Evolutionary conservation across 345 rosid genomes (phyloP).

Genomic region (Euphorbia peplus): DNA sequence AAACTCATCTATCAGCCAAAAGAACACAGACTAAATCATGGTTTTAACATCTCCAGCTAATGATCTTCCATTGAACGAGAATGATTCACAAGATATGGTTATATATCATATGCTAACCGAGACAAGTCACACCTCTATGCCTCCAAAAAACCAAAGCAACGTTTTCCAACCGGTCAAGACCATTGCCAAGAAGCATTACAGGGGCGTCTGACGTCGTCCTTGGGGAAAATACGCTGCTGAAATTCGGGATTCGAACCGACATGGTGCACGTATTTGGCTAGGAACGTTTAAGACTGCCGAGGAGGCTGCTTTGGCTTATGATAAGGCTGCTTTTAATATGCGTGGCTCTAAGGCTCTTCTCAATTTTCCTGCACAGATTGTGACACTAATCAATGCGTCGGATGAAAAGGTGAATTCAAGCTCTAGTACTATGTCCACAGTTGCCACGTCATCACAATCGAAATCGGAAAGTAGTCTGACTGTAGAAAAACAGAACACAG

Average conservation of each 20-base stretch:
- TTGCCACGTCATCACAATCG: constrained; percentile 13
- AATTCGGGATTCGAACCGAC: constrained; percentile 50
- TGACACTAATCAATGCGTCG: not conserved
- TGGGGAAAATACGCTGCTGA: constrained; percentile 76
- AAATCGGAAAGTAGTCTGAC: constrained; percentile 27
- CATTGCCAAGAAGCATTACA: constrained; percentile 47
- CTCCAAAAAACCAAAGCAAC: constrained; percentile 4
- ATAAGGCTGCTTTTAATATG: constrained; percentile 56
- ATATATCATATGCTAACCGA: constrained; percentile 53
- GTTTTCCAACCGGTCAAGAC: constrained; percentile 29
- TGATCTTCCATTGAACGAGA: constrained; percentile 57
- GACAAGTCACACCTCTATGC: constrained; percentile 6
- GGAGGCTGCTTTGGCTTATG: constrained; percentile 65
- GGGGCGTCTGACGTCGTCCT: constrained; percentile 62
- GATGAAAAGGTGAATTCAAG: constrained; percentile 2
- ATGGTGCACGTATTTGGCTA: constrained; percentile 54
- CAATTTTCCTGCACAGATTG: constrained; percentile 46
- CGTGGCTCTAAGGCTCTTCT: constrained; percentile 68
- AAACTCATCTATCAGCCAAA: not conserved
- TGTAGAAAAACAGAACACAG: constrained; percentile 4
- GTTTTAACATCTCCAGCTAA: constrained; percentile 31
- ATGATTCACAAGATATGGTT: constrained; percentile 68
- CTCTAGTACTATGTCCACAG: constrained; percentile 12
- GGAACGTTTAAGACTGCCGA: constrained; percentile 62
- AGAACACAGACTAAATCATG: constrained; percentile 21